These are phyloP conservation scores for Dictyostelium intermedium DNA, from an alignment of 78 protist genomes.

Conservation along the genomic window DNA sequence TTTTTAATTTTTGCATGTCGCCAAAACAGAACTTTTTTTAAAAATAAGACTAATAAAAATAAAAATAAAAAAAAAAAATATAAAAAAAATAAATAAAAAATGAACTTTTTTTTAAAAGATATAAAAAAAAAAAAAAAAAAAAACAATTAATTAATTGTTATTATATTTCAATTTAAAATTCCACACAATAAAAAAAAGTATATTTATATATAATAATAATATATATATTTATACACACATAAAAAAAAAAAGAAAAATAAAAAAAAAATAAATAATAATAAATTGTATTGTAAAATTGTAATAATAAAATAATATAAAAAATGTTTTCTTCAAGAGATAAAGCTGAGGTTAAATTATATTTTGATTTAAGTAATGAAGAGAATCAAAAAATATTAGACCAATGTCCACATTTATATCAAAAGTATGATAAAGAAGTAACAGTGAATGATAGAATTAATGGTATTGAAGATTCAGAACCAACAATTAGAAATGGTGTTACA, in stretches of 20 bases:
- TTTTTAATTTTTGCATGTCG: not conserved
- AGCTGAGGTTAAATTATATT: slow-evolving; percentile 49
- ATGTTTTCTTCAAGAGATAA: slow-evolving; percentile 13
- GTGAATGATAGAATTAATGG: not conserved
- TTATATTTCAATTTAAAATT: too few species aligned
- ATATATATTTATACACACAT: too few species aligned
- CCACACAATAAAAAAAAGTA: too few species aligned
- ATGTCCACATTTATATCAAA: slow-evolving; percentile 32
- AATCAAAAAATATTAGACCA: not conserved
- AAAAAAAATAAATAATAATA: not conserved
- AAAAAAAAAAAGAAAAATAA: not conserved
- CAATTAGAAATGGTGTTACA: slow-evolving; percentile 34
- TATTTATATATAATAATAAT: not conserved
- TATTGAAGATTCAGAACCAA: slow-evolving; percentile 31
- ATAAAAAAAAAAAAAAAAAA: not conserved
- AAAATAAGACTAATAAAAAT: not conserved
- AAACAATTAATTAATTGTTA: not conserved
- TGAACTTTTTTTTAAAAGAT: not conserved
- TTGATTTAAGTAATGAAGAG: not conserved
- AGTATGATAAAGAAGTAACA: not conserved
- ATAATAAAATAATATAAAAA: not conserved
- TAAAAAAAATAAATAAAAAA: not conserved
- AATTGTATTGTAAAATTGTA: not conserved
- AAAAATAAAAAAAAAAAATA: not conserved
- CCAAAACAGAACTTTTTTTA: not conserved